phyloP scores from a whole-genome alignment of 2,329 filamentous ascomycete genomes.

The Cladosporium halotolerans region DNA sequence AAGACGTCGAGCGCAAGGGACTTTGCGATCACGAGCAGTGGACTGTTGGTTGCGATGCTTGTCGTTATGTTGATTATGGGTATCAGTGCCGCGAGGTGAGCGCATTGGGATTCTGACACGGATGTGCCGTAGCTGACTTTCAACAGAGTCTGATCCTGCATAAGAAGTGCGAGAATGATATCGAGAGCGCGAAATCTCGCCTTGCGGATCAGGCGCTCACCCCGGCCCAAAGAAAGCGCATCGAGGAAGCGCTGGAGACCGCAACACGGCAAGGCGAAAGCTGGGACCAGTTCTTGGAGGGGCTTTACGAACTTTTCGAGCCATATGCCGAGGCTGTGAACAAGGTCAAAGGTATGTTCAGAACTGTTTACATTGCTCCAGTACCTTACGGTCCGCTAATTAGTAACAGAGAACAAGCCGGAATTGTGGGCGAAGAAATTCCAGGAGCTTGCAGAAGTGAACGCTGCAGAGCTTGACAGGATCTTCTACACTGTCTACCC shows the following conservation, averaged over 20 bases:
- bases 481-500: not conserved
- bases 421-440: not conserved
- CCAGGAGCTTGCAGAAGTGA: not conserved
- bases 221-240: not conserved
- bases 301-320: not conserved
- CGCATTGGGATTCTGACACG: not conserved
- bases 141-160: not conserved
- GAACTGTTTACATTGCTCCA: not conserved
- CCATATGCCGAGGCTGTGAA: not conserved
- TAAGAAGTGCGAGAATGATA: not conserved
- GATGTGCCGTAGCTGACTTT: not conserved
- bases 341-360: not conserved
- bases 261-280: not conserved
- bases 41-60: not conserved
- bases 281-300: not conserved
- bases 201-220: not conserved
- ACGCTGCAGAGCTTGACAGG: not conserved
- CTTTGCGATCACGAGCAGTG: not conserved
- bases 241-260: not conserved
- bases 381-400: not conserved
- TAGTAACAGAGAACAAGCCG: not conserved
- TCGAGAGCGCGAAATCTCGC: not conserved
- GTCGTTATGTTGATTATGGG: not conserved
- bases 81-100: not conserved
- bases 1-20: not conserved